Evolutionary conservation across 2,329 filamentous ascomycete species (phyloP), one percentile per base, ranked within the genome.

Genomic region (Ceratocystis cubensis): DNA sequence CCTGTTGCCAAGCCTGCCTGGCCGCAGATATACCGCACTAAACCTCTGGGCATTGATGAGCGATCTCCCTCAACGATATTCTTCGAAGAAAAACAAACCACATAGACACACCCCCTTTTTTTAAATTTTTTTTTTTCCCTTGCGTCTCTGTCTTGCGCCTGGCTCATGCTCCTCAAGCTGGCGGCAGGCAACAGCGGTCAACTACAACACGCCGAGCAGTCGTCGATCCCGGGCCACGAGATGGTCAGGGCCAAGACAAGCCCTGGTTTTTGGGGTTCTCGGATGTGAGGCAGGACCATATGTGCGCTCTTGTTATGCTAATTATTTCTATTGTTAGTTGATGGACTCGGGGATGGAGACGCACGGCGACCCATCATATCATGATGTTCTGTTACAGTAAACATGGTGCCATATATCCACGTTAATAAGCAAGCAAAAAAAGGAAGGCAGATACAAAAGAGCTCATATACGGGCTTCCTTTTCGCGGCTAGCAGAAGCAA

Each of bases 221-320:
- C 53, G 53, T 57, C 53, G 22, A 57, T 57, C 53, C 53, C 53
- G 53, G 20, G 28, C 22, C 53, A 57, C 6, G 10, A 17, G 15
- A 10, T 57, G 53, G 28, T 0, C 53, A 57, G 15, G 53, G 53
- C 17, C 22, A 30, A 7, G 53, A 22, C 53, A 17, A 28, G 25
- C 17, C 15, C 22, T 59, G 53, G 25, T 37, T 28, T 30, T 59
- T 17, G 28, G 25, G 53, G 13, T 17, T 59, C 53, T 59, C 48
- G 10, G 48, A 53, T 53, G 15, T 5, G 17, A 10, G 22, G 5
- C 17, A 28, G 48, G 25, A 17, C 22, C 53, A 57, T 33, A 57
- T 37, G 56, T 37, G 56, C 13, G 30, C 37, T 59, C 20, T 53
- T 53, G 48, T 53, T 53, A 53, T 20, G 56, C 56, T 59, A n/a